Conservation (phyloP, 2,329 filamentous ascomycete genomes). For the Cercospora canescens region DNA sequence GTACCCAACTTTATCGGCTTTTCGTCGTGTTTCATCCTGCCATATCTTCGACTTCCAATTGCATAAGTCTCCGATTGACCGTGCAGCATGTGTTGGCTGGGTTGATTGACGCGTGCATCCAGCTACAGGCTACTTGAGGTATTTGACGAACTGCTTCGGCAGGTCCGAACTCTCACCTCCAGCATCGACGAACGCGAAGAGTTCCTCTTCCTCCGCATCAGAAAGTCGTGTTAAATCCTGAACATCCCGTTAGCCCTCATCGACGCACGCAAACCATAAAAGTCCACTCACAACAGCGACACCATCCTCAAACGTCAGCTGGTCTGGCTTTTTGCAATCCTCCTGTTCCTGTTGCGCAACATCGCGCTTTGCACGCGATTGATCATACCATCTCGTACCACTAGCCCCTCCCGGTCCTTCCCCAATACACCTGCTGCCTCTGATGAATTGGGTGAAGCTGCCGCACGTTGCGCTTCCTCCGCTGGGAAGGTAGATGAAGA, state of each 20-base stretch:
- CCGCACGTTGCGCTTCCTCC: not conserved
- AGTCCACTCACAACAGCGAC: not conserved
- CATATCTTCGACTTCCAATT: not conserved
- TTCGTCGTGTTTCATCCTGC: too few relatives aligned
- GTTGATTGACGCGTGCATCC: too few relatives aligned
- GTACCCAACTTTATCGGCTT: not conserved
- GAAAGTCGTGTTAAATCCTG: not conserved
- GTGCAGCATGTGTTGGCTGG: too few relatives aligned
- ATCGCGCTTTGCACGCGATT: not conserved
- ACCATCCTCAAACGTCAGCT: not conserved
- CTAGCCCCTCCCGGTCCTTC: not conserved
- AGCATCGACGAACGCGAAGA: not conserved
- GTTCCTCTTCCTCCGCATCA: not conserved
- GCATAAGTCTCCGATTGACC: not conserved
- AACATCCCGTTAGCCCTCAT: not conserved
- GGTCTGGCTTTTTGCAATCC: not conserved
- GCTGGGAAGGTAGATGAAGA: not conserved
- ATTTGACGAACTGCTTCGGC: not conserved
- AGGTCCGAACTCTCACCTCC: not conserved
- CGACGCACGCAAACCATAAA: not conserved
- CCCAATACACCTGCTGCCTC: not conserved
- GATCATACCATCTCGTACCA: not conserved
- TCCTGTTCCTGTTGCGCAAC: not conserved
- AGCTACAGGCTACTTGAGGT: not conserved
- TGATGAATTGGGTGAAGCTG: not conserved